Evolutionary conservation across 768 basidiomycete species (phyloP), one percentile per base, ranked within the genome.

Genomic region (Candolleomyces efflorescens): DNA sequence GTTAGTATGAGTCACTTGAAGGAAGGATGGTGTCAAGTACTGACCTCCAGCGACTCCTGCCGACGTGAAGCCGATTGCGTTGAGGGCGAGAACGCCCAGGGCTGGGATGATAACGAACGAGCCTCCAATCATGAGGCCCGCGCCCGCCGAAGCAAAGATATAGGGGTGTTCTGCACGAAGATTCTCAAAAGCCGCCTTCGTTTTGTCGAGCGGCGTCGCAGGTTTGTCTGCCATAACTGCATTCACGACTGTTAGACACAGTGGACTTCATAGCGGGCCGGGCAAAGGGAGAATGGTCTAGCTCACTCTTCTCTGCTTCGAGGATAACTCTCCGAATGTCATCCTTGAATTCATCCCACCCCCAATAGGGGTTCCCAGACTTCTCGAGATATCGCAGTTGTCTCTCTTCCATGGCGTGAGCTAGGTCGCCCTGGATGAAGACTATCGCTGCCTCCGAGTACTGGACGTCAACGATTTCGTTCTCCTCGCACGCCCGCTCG

Each of bases 71-170:
- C 62, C 62, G 15, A 61, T 51, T 9, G 61, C 61, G 52, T 66
- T 68, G 60, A 65, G 64, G 3, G 68, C 65, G 53, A 68, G 60
- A 3, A 69, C 26, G 3, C 69, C 69, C 12, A 69, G 53, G 1
- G 67, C 68, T 39, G 67, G 68, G 13, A 69, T 58, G 18, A 69
- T 53, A 5, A 71, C 65, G 2, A 58, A 62, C 1, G 67, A 65
- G 3, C 70, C 70, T 0, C 69, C 67, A n/a, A 69, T 63, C 18
- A 70, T 63, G 17, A 71, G 53, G 1, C 68, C 68, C 36, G 67
- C 17, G 32, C 60, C 64, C 10, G 68, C 52, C 0, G 69, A 69
- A 15, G 65, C 65, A 5, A 65, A 65, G 43, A 69, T 62, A 48
- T 66, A 68, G 11, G 69, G 69, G 55, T 69, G 68, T 5, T 54